A percentile compares a stretch with the other conserved stretches of the same genome.
These are phyloP conservation scores for Gentiana straminea DNA, from an alignment of 257 asterid genomes.

Conservation along the genomic window DNA sequence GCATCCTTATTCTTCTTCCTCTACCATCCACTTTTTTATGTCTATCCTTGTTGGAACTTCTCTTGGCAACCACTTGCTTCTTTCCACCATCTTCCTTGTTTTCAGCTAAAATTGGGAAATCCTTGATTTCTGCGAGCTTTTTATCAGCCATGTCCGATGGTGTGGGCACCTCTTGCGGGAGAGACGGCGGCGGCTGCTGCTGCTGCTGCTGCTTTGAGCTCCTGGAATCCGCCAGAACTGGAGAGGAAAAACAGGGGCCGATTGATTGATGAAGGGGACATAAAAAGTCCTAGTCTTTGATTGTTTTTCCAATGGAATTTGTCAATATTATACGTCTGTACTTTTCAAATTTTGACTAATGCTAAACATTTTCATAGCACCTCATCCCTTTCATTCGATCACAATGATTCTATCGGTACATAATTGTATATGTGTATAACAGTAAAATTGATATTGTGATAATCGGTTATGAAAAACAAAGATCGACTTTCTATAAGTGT, in stretches of 20 bases:
- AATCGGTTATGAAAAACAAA: no score
- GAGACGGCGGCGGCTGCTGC: background rate
- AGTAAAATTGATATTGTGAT: no score
- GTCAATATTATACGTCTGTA: conserved; percentile 16
- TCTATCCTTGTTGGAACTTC: conserved; percentile 54
- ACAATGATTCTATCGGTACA: no score
- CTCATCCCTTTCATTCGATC: no score
- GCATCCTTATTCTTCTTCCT: conserved; percentile 60
- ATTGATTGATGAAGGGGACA: conserved; percentile 26
- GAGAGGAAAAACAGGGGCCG: conserved; percentile 12
- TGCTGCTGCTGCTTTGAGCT: conserved; percentile 11
- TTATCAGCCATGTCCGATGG: conserved; percentile 38
- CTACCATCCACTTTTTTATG: conserved; percentile 71
- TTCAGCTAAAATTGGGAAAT: conserved; percentile 11
- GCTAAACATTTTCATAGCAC: no score
- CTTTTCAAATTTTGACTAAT: conserved; percentile 14
- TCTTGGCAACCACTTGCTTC: conserved; percentile 35
- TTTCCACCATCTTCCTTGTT: conserved; percentile 19
- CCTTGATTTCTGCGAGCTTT: conserved; percentile 26
- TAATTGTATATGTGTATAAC: no score
- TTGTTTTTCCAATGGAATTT: conserved; percentile 20
- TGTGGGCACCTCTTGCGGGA: conserved; percentile 26
- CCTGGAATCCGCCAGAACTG: conserved; percentile 16
- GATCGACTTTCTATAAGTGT: no score
- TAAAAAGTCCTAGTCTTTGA: conserved; percentile 23